Evolutionary conservation across 2,329 filamentous ascomycete species (phyloP), one percentile per base, ranked within the genome.

Genomic region (Sporothrix brunneoviolacea): DNA sequence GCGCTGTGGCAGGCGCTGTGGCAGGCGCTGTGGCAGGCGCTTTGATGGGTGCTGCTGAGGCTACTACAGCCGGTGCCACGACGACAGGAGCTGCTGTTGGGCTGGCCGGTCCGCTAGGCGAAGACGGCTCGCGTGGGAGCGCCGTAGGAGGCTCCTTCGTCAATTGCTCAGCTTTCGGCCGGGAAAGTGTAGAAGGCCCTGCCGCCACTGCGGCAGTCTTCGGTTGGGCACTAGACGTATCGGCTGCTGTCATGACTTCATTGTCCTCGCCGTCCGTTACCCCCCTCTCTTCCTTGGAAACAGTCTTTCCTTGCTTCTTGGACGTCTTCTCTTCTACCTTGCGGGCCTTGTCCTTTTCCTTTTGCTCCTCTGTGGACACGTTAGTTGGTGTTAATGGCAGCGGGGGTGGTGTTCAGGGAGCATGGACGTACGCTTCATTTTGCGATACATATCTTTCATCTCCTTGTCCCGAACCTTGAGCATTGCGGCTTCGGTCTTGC

Each of bases 391-490:
- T 27, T 28, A 4, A 4, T 1, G 27, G 16, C 18, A 33, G 15
- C 3, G 4, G 15, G n/a, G 27, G 24, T 37, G n/a, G n/a, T n/a
- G n/a, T n/a, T n/a, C n/a, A n/a, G n/a, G n/a, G n/a, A n/a, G n/a
- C n/a, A n/a, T n/a, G n/a, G n/a, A 68, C 79, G 64, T 65, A 86
- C 85, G 77, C 63, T 76, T 84, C 15, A 79, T 59, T 56, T 75
- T 76, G 60, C 70, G 76, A 35, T 73, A 68, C 15, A 75, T 72
- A 4, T 78, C 74, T 48, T 75, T 75, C 4, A 75, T 63, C 61
- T 82, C 77, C 53, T 67, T 73, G 42, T 79, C 74, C 10, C 74
- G 69, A 7, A 67, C 67, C 65, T 71, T 78, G 59, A 70, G 68
- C 58, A 62, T 66, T 37, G 60, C 57, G 0, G 42, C 70, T 54